Percentiles rank a stretch among this genome's conserved stretches.
Conservation (phyloP, 1,284 basidiomycete genomes). For the Vanrija sp. region DNA sequence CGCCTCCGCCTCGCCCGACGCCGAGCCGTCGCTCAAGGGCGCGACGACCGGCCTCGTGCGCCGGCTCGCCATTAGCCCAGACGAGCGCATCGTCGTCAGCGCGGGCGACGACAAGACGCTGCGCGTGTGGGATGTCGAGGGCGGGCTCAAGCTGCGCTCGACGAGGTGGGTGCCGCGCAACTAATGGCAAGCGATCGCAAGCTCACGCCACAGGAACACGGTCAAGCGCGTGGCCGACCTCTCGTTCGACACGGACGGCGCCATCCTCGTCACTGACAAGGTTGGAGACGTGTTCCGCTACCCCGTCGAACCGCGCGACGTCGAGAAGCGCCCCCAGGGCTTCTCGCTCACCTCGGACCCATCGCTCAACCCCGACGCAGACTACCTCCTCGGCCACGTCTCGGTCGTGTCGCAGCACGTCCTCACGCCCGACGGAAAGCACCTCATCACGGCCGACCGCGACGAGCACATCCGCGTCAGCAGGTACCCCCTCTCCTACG, state of each 20-base stretch:
- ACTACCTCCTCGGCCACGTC: slow-evolving; percentile 58
- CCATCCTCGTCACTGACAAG: slow-evolving; percentile 42
- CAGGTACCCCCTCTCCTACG: slow-evolving; percentile 76
- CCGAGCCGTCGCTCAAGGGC: slow-evolving; percentile 11
- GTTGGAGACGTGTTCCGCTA: slow-evolving; percentile 45
- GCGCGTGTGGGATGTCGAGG: slow-evolving; percentile 62
- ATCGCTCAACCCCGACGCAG: slow-evolving; percentile 53
- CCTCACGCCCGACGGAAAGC: slow-evolving; percentile 63
- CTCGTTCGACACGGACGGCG: slow-evolving; percentile 19
- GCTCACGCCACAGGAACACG: slow-evolving; percentile 2
- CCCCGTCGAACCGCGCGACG: slow-evolving; percentile 59
- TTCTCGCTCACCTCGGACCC: slow-evolving; percentile 66
- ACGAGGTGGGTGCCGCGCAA: not conserved
- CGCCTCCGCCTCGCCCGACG: slow-evolving; percentile 11
- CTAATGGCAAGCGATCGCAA: not conserved
- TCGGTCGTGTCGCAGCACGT: slow-evolving; percentile 72
- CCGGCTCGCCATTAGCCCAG: slow-evolving; percentile 57
- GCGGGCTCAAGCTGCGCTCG: slow-evolving; percentile 1
- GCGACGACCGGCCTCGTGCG: slow-evolving; percentile 52
- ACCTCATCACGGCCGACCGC: slow-evolving; percentile 79
- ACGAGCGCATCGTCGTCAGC: slow-evolving; percentile 58
- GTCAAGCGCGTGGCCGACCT: slow-evolving; percentile 26
- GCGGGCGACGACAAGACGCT: slow-evolving; percentile 74
- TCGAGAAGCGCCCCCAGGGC: slow-evolving; percentile 25
- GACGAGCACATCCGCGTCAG: slow-evolving; percentile 92